These are phyloP conservation scores for Mortierella sp. DNA, from an alignment of 371 early-diverging fungal species.

Conservation along the genomic window DNA sequence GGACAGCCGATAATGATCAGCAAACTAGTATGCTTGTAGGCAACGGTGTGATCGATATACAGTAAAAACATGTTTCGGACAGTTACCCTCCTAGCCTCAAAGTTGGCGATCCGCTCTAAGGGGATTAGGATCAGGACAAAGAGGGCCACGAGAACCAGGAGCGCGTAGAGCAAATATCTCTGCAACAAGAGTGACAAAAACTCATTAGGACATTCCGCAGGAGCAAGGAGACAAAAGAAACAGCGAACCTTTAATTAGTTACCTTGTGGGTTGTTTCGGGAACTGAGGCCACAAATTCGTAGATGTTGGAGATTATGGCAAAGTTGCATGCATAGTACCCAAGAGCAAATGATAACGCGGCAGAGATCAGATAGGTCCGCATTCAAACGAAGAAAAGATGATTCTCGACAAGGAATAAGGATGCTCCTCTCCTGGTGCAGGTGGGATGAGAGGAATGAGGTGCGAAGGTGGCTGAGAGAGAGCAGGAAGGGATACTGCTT, in stretches of 20 bases:
- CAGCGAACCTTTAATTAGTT: too few species aligned
- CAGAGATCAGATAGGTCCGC: slow-evolving; percentile 57
- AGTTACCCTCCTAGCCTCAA: slow-evolving; percentile 56
- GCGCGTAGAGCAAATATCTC: slow-evolving; percentile 54
- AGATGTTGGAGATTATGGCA: slow-evolving; percentile 57
- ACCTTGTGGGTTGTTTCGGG: slow-evolving; percentile 63
- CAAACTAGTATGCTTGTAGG: too few species aligned
- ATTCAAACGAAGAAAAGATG: slow-evolving; percentile 29
- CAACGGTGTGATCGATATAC: too few species aligned
- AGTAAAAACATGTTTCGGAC: neutral
- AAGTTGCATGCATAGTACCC: slow-evolving; percentile 61
- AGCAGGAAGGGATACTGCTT: too few species aligned
- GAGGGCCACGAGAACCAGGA: slow-evolving; percentile 49
- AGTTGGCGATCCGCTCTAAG: slow-evolving; percentile 58
- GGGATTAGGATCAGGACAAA: slow-evolving; percentile 59
- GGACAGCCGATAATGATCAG: neutral
- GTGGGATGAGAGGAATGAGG: too few species aligned
- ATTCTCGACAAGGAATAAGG: neutral
- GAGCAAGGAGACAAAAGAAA: too few species aligned
- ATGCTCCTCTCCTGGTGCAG: neutral
- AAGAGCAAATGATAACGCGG: slow-evolving; percentile 57
- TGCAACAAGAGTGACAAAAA: neutral
- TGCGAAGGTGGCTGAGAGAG: too few species aligned
- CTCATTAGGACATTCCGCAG: too few species aligned
- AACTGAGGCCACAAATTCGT: slow-evolving; percentile 56